These are phyloP conservation scores for Melastoma malabathricum DNA, from an alignment of 345 rosid genomes.

Conservation along the genomic window DNA sequence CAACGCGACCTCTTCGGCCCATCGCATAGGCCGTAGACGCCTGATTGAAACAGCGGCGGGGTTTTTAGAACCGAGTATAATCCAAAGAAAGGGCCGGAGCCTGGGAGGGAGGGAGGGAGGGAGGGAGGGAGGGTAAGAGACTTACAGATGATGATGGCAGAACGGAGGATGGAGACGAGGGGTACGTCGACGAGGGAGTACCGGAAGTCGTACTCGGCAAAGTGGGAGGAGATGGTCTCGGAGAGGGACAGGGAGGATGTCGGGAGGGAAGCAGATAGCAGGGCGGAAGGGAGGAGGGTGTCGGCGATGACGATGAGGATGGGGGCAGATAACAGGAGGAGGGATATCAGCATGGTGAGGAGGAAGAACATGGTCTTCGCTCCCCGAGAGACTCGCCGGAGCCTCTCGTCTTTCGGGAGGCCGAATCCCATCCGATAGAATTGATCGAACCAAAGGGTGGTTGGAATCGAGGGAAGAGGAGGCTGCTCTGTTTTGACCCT, in stretches of 20 bases:
- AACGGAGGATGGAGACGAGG: slow-evolving; percentile 58
- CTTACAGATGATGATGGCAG: slow-evolving; percentile 82
- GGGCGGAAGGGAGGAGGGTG: slow-evolving; percentile 66
- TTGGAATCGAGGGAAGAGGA: neutral
- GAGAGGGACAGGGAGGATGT: slow-evolving; percentile 18
- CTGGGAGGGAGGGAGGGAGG: neutral
- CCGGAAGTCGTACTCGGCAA: slow-evolving; percentile 49
- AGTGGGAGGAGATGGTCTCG: slow-evolving; percentile 13
- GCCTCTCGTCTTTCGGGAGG: slow-evolving; percentile 46
- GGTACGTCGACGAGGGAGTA: slow-evolving; percentile 83
- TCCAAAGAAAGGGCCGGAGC: neutral
- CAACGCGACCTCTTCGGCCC: slow-evolving; percentile 73
- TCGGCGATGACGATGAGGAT: slow-evolving; percentile 65
- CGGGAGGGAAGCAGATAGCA: slow-evolving; percentile 48
- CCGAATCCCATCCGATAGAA: slow-evolving; percentile 38
- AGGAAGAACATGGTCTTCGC: slow-evolving; percentile 67
- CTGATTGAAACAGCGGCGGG: slow-evolving; percentile 13
- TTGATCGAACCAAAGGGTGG: neutral
- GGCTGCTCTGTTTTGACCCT: slow-evolving; percentile 17
- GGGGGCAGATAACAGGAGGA: slow-evolving; percentile 75
- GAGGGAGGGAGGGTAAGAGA: neutral
- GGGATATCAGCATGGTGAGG: slow-evolving; percentile 55
- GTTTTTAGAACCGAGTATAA: neutral
- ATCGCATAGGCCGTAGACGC: slow-evolving; percentile 76
- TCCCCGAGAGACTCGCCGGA: slow-evolving; percentile 33